Conservation (phyloP, 1,139 yeast species). For the Taphrina flavorubra region DNA sequence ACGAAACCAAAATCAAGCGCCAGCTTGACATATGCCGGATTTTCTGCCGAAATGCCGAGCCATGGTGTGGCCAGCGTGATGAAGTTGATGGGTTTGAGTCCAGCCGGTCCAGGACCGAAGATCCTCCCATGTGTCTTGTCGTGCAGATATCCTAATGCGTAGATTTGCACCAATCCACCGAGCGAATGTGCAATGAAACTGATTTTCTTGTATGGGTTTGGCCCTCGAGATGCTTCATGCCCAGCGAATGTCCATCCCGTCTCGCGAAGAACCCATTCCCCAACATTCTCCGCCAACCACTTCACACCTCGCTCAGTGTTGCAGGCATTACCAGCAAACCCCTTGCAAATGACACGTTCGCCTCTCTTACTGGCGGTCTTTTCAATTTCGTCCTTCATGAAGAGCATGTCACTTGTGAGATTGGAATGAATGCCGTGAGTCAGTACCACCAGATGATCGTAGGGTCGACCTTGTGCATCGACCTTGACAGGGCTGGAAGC, state of each 20-base stretch:
- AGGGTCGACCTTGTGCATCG: conserved; percentile 66
- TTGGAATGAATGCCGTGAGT: conserved; percentile 95
- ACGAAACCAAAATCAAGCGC: conserved; percentile 87
- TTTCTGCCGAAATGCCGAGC: conserved; percentile 82
- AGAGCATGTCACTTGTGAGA: conserved; percentile 84
- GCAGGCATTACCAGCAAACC: conserved; percentile 82
- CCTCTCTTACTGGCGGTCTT: conserved; percentile 56
- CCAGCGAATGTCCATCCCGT: conserved; percentile 41
- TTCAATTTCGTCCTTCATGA: conserved; percentile 81
- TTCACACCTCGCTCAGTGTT: conserved; percentile 90
- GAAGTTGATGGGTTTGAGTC: conserved; percentile 76
- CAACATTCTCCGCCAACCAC: conserved; percentile 81
- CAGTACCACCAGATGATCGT: conserved; percentile 68
- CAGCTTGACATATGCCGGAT: conserved; percentile 83
- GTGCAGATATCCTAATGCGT: conserved; percentile 82
- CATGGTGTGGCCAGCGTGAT: conserved; percentile 86
- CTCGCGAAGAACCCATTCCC: conserved; percentile 57
- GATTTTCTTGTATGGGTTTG: conserved; percentile 58
- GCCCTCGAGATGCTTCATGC: conserved; percentile 2
- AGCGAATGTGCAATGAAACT: conserved; percentile 92
- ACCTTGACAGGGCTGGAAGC: conserved; percentile 67
- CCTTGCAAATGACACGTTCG: conserved; percentile 75
- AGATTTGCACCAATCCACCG: conserved; percentile 89
- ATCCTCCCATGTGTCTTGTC: conserved; percentile 54
- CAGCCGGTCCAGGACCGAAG: conserved; percentile 56